A percentile compares a stretch with the other conserved stretches of the same genome.
These are phyloP conservation scores for Russula emetica DNA, from an alignment of 768 basidiomycete species.

Conservation along the genomic window DNA sequence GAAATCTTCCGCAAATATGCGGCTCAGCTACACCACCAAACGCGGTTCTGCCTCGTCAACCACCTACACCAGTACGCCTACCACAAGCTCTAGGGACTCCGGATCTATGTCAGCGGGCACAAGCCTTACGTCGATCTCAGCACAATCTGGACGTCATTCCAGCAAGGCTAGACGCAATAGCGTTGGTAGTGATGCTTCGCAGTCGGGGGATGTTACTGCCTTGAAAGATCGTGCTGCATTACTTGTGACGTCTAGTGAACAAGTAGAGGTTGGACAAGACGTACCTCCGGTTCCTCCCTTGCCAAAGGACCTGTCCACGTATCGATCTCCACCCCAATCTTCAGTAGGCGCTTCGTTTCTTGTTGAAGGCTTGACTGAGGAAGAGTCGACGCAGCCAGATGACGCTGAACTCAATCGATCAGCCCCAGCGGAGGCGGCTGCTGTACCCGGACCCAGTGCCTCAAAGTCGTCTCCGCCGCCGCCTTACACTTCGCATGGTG, in stretches of 20 bases:
- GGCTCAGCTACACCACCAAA: conserved; percentile 78
- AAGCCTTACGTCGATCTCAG: conserved; percentile 72
- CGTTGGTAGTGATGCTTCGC: conserved; percentile 75
- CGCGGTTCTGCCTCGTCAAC: conserved; percentile 88
- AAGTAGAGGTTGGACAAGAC: conserved; percentile 47
- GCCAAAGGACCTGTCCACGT: conserved; percentile 82
- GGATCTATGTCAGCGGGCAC: conserved; percentile 76
- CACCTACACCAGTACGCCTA: conserved; percentile 73
- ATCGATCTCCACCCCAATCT: conserved; percentile 66
- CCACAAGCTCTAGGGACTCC: conserved; percentile 79
- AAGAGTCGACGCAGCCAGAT: conserved; percentile 38
- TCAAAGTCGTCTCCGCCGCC: conserved; percentile 32
- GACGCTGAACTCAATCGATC: conserved; percentile 48
- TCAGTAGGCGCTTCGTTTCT: conserved; percentile 51
- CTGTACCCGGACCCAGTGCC: conserved; percentile 35
- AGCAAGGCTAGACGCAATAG: conserved; percentile 69
- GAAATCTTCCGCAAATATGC: conserved; percentile 48
- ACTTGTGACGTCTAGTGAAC: conserved; percentile 55
- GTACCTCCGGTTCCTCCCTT: conserved; percentile 95
- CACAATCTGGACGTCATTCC: conserved; percentile 67
- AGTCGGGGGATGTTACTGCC: conserved; percentile 60
- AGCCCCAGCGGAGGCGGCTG: conserved; percentile 50
- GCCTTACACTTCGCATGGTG: conserved; percentile 28
- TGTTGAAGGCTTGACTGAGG: conserved; percentile 40
- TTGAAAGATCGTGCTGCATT: conserved; percentile 67